Evolutionary conservation across 2,329 filamentous ascomycete species (phyloP).

Genomic region (Phyllachora maydis): DNA sequence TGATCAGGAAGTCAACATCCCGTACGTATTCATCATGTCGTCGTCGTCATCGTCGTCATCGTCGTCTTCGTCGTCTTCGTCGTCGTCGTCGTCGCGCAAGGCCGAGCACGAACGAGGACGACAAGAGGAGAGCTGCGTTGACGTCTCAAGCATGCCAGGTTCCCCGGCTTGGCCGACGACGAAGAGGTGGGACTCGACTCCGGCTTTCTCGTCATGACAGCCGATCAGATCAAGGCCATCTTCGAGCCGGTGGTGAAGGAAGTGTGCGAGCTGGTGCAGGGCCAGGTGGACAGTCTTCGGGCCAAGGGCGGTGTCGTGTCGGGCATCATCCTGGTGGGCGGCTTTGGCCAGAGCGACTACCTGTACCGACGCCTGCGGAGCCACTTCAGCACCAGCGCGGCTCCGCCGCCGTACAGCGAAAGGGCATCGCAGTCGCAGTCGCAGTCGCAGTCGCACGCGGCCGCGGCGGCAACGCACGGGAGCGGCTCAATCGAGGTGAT

Average conservation of each 20-base stretch:
- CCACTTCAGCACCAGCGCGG: conserved; percentile 40
- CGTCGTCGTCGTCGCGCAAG: too few relatives aligned
- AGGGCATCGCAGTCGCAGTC: conserved; percentile 41
- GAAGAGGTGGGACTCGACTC: conserved; percentile 55
- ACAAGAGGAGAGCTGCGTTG: too few relatives aligned
- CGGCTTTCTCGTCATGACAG: conserved; percentile 55
- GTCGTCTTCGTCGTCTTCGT: too few relatives aligned
- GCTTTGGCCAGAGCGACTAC: conserved; percentile 64
- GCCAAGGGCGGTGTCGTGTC: conserved; percentile 40
- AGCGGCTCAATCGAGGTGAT: conserved; percentile 52
- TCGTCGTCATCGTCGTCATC: too few relatives aligned
- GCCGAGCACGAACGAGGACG: too few relatives aligned
- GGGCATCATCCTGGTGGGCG: conserved; percentile 65
- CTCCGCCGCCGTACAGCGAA: conserved; percentile 47
- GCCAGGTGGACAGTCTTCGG: conserved; percentile 43
- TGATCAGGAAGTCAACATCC: conserved; percentile 56
- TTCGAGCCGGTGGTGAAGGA: conserved; percentile 58
- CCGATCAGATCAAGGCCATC: conserved; percentile 48
- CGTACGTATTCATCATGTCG: conserved; percentile 33
- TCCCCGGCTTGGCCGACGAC: conserved; percentile 57
- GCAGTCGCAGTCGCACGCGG: conserved; percentile 15
- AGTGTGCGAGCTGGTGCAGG: conserved; percentile 45
- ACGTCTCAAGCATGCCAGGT: conserved; percentile 17
- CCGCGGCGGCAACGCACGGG: conserved; percentile 8
- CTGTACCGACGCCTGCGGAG: conserved; percentile 50